Percentiles rank a stretch among this genome's conserved stretches.
Conservation (phyloP, 2,329 filamentous ascomycete species). For the Sporothrix luriei region DNA sequence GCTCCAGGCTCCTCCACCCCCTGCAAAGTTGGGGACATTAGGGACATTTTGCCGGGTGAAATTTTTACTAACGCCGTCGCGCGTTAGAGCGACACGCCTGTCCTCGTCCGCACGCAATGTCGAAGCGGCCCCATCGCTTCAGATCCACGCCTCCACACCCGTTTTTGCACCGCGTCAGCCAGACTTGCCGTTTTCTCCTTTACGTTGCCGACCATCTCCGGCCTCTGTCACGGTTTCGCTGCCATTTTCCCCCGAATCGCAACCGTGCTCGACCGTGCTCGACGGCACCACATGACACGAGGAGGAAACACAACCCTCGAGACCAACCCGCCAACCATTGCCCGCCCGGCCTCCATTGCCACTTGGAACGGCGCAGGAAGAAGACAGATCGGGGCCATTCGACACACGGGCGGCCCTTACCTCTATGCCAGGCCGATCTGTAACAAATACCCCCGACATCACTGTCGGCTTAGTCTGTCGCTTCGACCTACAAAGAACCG, state of each 20-base stretch:
- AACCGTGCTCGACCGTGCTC: neutral
- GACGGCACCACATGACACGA: constrained; percentile 8
- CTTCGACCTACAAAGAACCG: neutral
- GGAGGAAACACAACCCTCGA: neutral
- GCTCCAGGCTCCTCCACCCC: neutral
- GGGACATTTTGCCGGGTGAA: constrained; percentile 23
- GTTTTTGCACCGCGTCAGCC: constrained; percentile 18
- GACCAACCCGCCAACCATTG: neutral
- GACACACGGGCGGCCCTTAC: neutral
- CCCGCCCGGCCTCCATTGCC: neutral
- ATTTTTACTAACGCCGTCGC: constrained; percentile 29
- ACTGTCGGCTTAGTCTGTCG: neutral
- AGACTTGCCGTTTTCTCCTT: constrained; percentile 3
- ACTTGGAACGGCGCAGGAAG: neutral
- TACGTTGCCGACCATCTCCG: neutral
- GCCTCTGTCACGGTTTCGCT: neutral
- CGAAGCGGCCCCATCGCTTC: neutral
- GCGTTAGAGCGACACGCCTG: constrained; percentile 28
- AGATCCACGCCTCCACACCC: constrained; percentile 14
- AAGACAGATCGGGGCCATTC: neutral
- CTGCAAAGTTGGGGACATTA: constrained; percentile 23
- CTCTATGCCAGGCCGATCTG: constrained; percentile 2
- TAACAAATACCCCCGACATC: constrained; percentile 1
- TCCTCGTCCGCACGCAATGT: constrained; percentile 22
- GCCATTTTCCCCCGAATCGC: neutral